Evolutionary conservation across 2,329 filamentous ascomycete genomes (phyloP), one percentile per base, ranked within the genome.

Genomic region (Monosporascus ibericus): DNA sequence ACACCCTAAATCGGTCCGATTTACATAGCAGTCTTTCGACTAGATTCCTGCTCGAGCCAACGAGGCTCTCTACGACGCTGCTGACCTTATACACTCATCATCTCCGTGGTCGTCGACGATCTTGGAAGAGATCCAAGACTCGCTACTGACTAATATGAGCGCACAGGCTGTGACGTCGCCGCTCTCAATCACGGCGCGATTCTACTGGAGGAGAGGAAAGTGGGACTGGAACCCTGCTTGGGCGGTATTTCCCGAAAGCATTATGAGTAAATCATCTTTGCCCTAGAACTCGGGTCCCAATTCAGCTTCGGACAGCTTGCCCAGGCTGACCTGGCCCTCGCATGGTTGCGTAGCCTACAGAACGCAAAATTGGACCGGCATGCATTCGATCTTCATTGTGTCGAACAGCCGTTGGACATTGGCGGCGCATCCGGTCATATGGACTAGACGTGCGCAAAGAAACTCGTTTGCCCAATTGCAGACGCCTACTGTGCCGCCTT

Each of bases 261-360:
- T 36, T 56, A 51, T 20, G 51, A 55, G n/a, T 60, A 68, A 36
- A 52, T 73, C 27, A 58, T 71, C 48, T 60, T 61, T 18, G 65
- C 66, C 17, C 58, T 73, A 15, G 57, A 65, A 49, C 60, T 72
- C 18, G 70, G 69, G 3, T 63, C 67, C 15, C 59, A 64, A 20
- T 60, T 73, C 47, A 72, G 72, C 55, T 64, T 70, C 17, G 65
- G 66, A 2, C 71, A 72, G 53, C 50, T 72, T 3, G 70, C 67
- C 3, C 70, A 72, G 50, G 71, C 65, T 1, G 70, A 73, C 54
- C 70, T 64, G 52, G 61, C 64, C 2, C 69, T 5, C 58, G 15
- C 62, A 55, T 68, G 63, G 39, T 53, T 73, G 11, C 50, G 58
- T 25, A 60, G 59, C 30, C 54, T 72, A 4, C 47, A 56, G 7